Base-by-base conservation (phyloP, 306 rosid genomes). In the Lathyrus sativus region DNA sequence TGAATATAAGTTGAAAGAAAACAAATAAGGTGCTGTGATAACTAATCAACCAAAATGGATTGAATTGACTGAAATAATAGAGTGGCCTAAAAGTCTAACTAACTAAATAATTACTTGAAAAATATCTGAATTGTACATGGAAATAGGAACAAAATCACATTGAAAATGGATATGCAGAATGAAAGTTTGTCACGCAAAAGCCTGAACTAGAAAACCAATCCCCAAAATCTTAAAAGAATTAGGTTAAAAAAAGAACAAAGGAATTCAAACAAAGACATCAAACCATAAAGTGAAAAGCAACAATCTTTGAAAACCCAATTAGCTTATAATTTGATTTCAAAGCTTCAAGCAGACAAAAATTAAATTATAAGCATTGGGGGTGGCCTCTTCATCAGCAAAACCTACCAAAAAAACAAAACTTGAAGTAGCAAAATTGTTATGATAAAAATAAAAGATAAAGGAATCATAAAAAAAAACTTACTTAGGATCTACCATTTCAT, bases 401-500 rank as follows among this genome's bases (percentile, higher is more conserved):
- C 78, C 85, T 81, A 77, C 4, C 76, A 53, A 3, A 56, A 55
- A 58, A 41, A 15, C 48, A 65, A 51, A 75, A 46, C 22, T 28
- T 60, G 49, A 53, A 15, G 49, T 10, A 29, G 28, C 43, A 62
- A 41, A 68, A 28, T 56, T 26, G 18, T 15, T 7, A 33, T 28
- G 42, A 72, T 11, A 43, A 70, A 74, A 38, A 37, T 63, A 3
- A 51, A 33, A 3, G n/a, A 28, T 7, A 0, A 63, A 50, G 1
- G 11, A 41, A 28, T 26, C 38, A 43, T 14, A 28, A 4, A 1
- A 28, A 37, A 12, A 6, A 70, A 48, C 43, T 53, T 72, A 75
- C 43, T 19, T 39, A 50, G 35, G 80, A 83, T 85, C 82, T 79
- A 81, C 42, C 74, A 57, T 74, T 79, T 68, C 24, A 26, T 62